Evolutionary conservation across 257 asterid genomes (phyloP).

Genomic region (Lantana camara): DNA sequence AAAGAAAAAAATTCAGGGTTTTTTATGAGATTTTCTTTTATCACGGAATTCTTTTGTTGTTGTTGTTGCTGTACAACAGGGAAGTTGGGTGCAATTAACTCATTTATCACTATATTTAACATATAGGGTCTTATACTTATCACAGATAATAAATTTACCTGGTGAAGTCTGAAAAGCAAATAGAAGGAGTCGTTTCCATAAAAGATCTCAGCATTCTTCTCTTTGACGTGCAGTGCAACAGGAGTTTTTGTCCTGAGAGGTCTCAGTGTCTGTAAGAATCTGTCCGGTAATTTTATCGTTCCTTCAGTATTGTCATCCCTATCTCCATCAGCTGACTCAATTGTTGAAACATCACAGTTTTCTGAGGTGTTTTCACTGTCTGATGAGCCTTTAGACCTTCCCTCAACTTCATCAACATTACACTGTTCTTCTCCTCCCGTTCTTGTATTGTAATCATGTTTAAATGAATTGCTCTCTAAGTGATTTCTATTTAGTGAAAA

Average conservation of each 20-base stretch:
- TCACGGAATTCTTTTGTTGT: too few species aligned
- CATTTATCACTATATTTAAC: neutral
- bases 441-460: neutral
- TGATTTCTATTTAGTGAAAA: neutral
- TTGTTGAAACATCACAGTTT: neutral
- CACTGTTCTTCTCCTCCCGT: neutral
- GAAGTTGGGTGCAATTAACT: too few species aligned
- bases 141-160: slow-evolving; percentile 34
- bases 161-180: slow-evolving; percentile 77
- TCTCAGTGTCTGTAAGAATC: neutral
- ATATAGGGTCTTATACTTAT: neutral
- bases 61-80: too few species aligned
- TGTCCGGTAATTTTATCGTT: neutral
- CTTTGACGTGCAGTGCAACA: slow-evolving; percentile 22
- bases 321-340: slow-evolving; percentile 1
- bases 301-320: neutral
- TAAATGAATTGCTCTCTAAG: neutral
- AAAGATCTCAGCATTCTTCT: slow-evolving; percentile 49
- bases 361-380: neutral
- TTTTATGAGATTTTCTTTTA: too few species aligned
- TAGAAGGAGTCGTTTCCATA: slow-evolving; percentile 77
- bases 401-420: slow-evolving; percentile 2
- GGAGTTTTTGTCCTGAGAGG: neutral
- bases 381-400: neutral
- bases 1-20: too few species aligned